These are phyloP conservation scores for Hirsutella thompsonii DNA, from an alignment of 2,329 filamentous ascomycete genomes.

Conservation along the genomic window DNA sequence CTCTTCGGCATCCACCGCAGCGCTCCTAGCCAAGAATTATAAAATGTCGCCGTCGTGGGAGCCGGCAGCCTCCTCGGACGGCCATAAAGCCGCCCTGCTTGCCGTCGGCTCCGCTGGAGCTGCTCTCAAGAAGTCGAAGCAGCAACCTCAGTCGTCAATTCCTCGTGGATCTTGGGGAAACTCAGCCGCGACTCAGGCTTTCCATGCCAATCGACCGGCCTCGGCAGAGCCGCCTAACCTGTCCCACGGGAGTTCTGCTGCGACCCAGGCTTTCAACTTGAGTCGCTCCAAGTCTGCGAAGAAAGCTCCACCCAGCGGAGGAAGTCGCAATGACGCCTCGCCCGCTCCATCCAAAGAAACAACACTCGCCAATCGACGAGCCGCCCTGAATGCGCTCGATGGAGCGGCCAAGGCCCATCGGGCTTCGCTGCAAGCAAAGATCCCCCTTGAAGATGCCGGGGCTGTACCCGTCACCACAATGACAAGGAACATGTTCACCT, in stretches of 20 bases:
- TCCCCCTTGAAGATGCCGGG: slow-evolving; percentile 45
- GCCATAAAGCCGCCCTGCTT: slow-evolving; percentile 62
- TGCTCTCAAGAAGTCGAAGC: slow-evolving; percentile 13
- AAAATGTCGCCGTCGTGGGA: slow-evolving; percentile 42
- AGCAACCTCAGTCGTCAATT: slow-evolving; percentile 4
- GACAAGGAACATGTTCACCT: slow-evolving; percentile 64
- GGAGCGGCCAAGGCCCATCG: slow-evolving; percentile 59
- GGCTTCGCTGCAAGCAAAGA: slow-evolving; percentile 29
- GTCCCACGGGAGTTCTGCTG: slow-evolving; percentile 14
- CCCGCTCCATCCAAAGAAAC: slow-evolving; percentile 66
- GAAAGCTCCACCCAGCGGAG: slow-evolving; percentile 8
- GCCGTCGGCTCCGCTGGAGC: slow-evolving; percentile 33
- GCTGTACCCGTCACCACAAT: slow-evolving; percentile 57
- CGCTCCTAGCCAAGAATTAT: slow-evolving; percentile 27
- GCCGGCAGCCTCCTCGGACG: slow-evolving; percentile 48
- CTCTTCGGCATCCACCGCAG: slow-evolving; percentile 35
- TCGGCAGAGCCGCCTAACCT: slow-evolving; percentile 8
- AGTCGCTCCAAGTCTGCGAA: slow-evolving; percentile 16
- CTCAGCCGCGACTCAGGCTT: slow-evolving; percentile 58
- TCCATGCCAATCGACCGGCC: slow-evolving; percentile 24
- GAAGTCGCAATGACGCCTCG: slow-evolving; percentile 48
- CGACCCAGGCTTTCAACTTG: slow-evolving; percentile 24
- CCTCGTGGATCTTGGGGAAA: slow-evolving; percentile 38
- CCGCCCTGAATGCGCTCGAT: slow-evolving; percentile 55
- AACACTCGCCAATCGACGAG: slow-evolving; percentile 36